Evolutionary conservation across 805 yeast genomes (phyloP).

Genomic region (Yarrowia porcina): DNA sequence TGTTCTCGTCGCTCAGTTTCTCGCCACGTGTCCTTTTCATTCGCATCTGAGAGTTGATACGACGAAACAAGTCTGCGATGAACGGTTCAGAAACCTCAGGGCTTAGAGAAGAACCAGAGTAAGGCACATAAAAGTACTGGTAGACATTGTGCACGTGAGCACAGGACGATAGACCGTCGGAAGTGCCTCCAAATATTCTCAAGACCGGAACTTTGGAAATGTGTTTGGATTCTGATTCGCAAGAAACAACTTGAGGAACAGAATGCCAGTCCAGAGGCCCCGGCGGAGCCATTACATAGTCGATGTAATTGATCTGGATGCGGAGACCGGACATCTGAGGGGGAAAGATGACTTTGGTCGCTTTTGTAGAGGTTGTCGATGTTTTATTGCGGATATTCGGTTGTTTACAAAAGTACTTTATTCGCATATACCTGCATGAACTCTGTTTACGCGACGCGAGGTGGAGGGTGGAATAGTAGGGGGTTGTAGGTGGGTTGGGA

Average conservation of each 20-base stretch:
- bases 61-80: constrained; percentile 28
- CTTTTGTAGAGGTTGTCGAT: not conserved
- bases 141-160: constrained; percentile 80
- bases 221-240: not conserved
- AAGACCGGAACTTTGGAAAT: not conserved
- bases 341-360: not conserved
- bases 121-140: constrained; percentile 75
- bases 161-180: constrained; percentile 50
- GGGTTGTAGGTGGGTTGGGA: not conserved
- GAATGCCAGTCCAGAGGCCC: not conserved
- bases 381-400: too few relatives aligned
- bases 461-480: not conserved
- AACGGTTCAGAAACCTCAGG: constrained; percentile 29
- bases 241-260: not conserved
- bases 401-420: not conserved
- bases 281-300: constrained; percentile 14
- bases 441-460: not conserved
- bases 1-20: constrained; percentile 22
- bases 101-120: constrained; percentile 43
- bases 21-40: constrained; percentile 32
- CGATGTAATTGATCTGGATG: constrained; percentile 20
- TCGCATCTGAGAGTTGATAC: constrained; percentile 36
- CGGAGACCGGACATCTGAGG: not conserved
- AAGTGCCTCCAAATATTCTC: not conserved
- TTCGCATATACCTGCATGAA: not conserved